Base-by-base conservation (phyloP, 495 filamentous ascomycete species). In the Daldinia childiae region DNA sequence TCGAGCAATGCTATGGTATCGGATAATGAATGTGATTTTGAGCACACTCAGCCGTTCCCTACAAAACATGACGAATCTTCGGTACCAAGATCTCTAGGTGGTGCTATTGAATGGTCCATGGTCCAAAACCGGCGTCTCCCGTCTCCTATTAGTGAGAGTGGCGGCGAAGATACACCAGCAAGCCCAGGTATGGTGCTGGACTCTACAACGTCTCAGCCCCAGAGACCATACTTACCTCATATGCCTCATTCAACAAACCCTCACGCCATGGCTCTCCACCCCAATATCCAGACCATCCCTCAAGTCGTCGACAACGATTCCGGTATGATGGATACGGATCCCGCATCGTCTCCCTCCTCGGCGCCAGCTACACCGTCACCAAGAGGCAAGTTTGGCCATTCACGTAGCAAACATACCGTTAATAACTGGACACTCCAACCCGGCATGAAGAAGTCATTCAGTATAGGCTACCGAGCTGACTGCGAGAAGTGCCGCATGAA, bases 401-500 rank as follows among this genome's bases (percentile, higher is more conserved):
- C 78, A 27, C 76, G 83, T 27, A 83, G 81, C 60, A 80, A 79
- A 17, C 83, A 86, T 65, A 82, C 80, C n/a, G 54, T 86, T 68
- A 79, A 82, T 74, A 79, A 79, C 69, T 86, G 81, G 81, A 85
- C 78, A 56, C 76, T 77, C 24, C 85, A 80, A 75, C 85, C 77
- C 12, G 82, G 80, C 67, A 87, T 88, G 82, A 93, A 89, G 79
- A 85, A 86, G 69, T 85, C 86, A 30, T 89, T 96, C 73, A 90
- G 88, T 67, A 94, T 97, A 89, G 93, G 93, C 19, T 95, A 91
- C 79, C 84, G 93, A 43, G 88, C 90, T 12, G 92, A 95, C 78
- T 97, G 93, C 79, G 92, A 94, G 60, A 95, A 95, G 80, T 97
- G 93, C 78, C 86, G 85, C 57, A 83, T 83, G 71, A 90, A 88